Conservation (phyloP, 176 grass and related monocot genomes). For the Canna indica region DNA sequence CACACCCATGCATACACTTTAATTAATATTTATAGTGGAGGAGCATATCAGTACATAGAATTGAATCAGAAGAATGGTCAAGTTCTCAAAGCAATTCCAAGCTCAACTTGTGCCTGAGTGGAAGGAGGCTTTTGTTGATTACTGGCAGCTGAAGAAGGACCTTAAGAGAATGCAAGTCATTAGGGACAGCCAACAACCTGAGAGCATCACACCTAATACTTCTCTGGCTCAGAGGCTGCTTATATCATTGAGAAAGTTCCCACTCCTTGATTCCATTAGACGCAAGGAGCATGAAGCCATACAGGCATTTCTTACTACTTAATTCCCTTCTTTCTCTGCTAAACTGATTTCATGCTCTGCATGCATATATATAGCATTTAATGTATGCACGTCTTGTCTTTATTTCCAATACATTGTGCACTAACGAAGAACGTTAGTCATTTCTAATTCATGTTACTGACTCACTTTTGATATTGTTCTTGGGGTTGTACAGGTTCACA, state of each 20-base stretch:
- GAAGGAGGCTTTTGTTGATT: constrained; percentile 96
- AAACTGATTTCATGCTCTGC: neutral
- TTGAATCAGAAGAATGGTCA: constrained; percentile 49
- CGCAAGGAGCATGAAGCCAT: constrained; percentile 51
- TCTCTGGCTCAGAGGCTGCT: constrained; percentile 30
- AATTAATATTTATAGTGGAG: neutral
- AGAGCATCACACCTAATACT: neutral
- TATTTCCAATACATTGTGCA: neutral
- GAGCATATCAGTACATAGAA: neutral
- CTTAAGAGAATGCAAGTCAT: constrained; percentile 62
- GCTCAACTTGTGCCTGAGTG: constrained; percentile 90
- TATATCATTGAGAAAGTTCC: constrained; percentile 30
- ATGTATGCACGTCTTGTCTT: too few species aligned
- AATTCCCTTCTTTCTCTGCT: neutral
- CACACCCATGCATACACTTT: constrained; percentile 20
- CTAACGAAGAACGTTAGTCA: too few species aligned
- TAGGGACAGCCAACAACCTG: neutral
- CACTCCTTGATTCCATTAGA: constrained; percentile 48
- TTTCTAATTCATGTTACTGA: too few species aligned
- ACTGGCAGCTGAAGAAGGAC: constrained; percentile 89
- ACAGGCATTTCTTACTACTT: constrained; percentile 39
- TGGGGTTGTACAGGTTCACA: constrained; percentile 39
- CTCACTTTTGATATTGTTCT: neutral
- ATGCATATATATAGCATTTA: too few species aligned
- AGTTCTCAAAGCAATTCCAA: constrained; percentile 96